A percentile compares a stretch with the other conserved stretches of the same genome.
phyloP scores from a whole-genome alignment of 371 early-diverging fungal species.

The Apophysomyces variabilis region DNA sequence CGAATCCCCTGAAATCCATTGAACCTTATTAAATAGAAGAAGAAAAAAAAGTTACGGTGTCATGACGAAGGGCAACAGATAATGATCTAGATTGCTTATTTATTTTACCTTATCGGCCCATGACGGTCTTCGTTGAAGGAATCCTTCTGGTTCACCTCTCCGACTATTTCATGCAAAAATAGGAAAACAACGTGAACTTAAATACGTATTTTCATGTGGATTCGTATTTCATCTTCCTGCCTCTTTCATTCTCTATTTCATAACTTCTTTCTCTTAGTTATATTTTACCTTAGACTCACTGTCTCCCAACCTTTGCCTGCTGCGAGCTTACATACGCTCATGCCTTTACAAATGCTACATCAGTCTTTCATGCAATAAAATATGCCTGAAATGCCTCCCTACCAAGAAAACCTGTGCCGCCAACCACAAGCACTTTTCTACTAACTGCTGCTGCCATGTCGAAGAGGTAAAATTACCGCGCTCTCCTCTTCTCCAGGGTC shows the following conservation, averaged over 20 bases:
- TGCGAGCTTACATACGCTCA: slow-evolving; percentile 66
- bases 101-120: slow-evolving; percentile 49
- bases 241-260: no score
- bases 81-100: no score
- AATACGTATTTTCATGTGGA: no score
- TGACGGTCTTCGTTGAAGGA: slow-evolving; percentile 36
- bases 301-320: slow-evolving; percentile 76
- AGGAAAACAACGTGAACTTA: background rate
- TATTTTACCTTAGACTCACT: slow-evolving; percentile 70
- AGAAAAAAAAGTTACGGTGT: background rate
- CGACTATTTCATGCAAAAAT: slow-evolving; percentile 37
- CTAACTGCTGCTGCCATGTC: slow-evolving; percentile 42
- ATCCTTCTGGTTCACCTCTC: slow-evolving; percentile 49
- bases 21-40: slow-evolving; percentile 36
- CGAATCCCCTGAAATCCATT: slow-evolving; percentile 73
- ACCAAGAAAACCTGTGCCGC: slow-evolving; percentile 77
- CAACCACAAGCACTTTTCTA: slow-evolving; percentile 70
- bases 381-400: slow-evolving; percentile 17
- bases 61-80: no score
- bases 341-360: slow-evolving; percentile 33
- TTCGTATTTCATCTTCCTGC: no score
- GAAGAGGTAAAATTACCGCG: no score
- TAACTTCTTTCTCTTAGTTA: no score
- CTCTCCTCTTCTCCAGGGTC: no score
- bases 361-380: background rate